phyloP scores from a whole-genome alignment of 140 eudicot genomes.

The Senecio squalidus region DNA sequence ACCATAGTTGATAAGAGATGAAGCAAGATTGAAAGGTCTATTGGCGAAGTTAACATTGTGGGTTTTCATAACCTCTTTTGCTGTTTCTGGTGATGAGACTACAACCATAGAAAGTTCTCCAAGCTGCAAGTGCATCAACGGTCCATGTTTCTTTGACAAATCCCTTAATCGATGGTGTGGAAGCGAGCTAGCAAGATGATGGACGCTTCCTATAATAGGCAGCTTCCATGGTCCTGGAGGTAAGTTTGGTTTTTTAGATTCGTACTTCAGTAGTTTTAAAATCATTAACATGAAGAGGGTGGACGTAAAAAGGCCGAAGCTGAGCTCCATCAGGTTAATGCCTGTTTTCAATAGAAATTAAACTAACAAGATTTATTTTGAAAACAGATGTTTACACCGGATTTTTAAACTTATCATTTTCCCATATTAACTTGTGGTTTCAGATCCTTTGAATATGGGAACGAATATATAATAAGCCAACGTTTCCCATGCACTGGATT shows the following conservation, averaged over 20 bases:
- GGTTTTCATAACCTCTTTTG: conserved; percentile 29
- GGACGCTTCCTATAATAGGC: conserved; percentile 21
- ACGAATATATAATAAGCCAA: too few species aligned
- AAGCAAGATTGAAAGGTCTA: conserved; percentile 20
- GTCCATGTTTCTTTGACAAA: conserved; percentile 29
- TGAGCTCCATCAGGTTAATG: conserved; percentile 7
- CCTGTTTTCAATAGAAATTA: neutral
- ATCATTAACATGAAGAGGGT: conserved; percentile 3
- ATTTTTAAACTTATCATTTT: neutral
- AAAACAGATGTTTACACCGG: neutral
- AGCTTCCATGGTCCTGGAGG: conserved; percentile 30
- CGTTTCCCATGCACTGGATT: too few species aligned
- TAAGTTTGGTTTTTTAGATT: conserved; percentile 10
- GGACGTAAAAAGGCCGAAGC: conserved; percentile 8
- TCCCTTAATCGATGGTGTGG: conserved; percentile 25
- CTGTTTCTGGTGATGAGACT: conserved; percentile 27
- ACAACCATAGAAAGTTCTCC: conserved; percentile 21
- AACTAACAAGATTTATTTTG: neutral
- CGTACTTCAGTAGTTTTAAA: neutral
- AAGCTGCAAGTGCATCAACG: conserved; percentile 25
- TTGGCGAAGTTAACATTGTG: conserved; percentile 20
- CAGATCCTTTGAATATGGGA: neutral
- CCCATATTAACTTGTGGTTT: neutral
- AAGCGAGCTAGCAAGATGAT: conserved; percentile 23
- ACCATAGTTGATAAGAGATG: conserved; percentile 1